These are phyloP conservation scores for Chamaecyparis obtusa DNA, from an alignment of 75 land plant species.

Conservation along the genomic window DNA sequence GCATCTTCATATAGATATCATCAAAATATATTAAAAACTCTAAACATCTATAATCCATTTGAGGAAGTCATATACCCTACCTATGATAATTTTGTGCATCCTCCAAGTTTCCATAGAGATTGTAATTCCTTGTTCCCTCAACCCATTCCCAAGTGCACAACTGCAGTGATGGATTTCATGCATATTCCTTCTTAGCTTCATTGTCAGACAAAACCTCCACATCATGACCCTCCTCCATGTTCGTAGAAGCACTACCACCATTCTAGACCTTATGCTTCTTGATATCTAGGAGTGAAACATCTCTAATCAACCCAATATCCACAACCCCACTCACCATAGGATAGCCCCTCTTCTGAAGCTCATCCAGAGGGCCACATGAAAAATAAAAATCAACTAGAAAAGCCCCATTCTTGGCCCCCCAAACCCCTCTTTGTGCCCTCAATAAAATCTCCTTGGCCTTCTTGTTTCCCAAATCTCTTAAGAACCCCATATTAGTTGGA, in stretches of 20 bases:
- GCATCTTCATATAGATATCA: too few species aligned
- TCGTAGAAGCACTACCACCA: not conserved
- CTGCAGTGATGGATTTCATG: not conserved
- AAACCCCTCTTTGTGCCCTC: slow-evolving; percentile 44
- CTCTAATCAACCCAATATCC: slow-evolving; percentile 58
- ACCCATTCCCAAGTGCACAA: not conserved
- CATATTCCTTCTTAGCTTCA: not conserved
- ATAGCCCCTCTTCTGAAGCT: slow-evolving; percentile 55
- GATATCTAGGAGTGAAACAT: slow-evolving; percentile 61
- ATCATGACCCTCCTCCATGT: not conserved
- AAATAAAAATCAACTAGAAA: slow-evolving; percentile 63
- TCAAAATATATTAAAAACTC: too few species aligned
- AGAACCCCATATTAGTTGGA: slow-evolving; percentile 72
- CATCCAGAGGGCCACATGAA: slow-evolving; percentile 53
- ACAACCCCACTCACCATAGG: slow-evolving; percentile 71
- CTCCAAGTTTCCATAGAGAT: not conserved
- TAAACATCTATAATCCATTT: not conserved
- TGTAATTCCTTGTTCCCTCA: not conserved
- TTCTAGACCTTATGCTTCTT: slow-evolving; percentile 24
- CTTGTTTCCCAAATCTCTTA: slow-evolving; percentile 65
- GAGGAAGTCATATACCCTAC: not conserved
- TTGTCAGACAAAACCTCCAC: slow-evolving; percentile 10
- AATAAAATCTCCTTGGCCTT: slow-evolving; percentile 52
- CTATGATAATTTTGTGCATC: not conserved
- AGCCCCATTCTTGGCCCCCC: slow-evolving; percentile 19